Evolutionary conservation across 805 yeast genomes (phyloP).

Genomic region (Wickerhamomyces canadensis): DNA sequence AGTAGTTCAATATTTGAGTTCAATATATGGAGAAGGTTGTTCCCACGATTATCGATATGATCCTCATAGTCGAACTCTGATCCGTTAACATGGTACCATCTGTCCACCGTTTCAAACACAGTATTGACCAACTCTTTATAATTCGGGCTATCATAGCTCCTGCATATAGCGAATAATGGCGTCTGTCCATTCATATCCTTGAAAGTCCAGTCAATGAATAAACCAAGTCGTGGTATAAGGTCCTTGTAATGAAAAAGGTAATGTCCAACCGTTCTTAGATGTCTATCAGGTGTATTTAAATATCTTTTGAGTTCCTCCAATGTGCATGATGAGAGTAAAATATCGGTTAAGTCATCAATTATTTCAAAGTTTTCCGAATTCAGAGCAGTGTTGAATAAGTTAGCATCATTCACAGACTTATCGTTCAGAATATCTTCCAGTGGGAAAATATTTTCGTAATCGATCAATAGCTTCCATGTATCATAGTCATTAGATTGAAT

Average conservation of each 20-base stretch:
- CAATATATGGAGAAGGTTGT: constrained; percentile 71
- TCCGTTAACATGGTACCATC: constrained; percentile 33
- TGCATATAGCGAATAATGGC: constrained; percentile 66
- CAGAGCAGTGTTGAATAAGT: constrained; percentile 58
- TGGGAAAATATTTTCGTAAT: constrained; percentile 44
- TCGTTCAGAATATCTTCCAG: constrained; percentile 67
- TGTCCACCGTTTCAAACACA: constrained; percentile 39
- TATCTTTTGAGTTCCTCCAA: constrained; percentile 42
- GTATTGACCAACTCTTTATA: constrained; percentile 45
- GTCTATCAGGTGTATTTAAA: constrained; percentile 43
- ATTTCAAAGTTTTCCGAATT: constrained; percentile 44
- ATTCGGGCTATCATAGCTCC: constrained; percentile 74
- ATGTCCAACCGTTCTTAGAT: constrained; percentile 66
- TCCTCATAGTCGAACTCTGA: constrained; percentile 41
- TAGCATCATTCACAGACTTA: constrained; percentile 45
- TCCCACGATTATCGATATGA: constrained; percentile 71
- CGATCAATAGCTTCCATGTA: constrained; percentile 43
- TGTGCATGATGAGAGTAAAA: constrained; percentile 38
- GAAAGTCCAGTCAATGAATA: constrained; percentile 59
- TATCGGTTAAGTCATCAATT: constrained; percentile 39
- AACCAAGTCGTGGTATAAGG: constrained; percentile 50
- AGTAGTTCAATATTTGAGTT: constrained; percentile 41
- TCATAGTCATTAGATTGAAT: constrained; percentile 41
- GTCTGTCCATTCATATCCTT: constrained; percentile 68
- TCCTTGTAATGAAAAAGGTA: constrained; percentile 54